Percentiles rank a stretch among this genome's conserved stretches.
These are phyloP conservation scores for Penicillium canariense DNA, from an alignment of 495 filamentous ascomycete genomes.

Conservation along the genomic window DNA sequence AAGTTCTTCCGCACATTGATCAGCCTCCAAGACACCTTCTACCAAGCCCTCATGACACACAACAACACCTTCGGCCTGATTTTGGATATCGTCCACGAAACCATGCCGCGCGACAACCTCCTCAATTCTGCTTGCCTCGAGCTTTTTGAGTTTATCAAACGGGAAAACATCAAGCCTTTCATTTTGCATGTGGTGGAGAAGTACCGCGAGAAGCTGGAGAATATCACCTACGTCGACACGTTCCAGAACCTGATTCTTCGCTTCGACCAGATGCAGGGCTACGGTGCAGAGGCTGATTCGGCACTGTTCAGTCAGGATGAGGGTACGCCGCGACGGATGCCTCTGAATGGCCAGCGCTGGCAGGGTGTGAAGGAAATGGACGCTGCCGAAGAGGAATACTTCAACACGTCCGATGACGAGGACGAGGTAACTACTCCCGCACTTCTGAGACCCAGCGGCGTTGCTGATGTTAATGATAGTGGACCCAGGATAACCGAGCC, in stretches of 20 bases:
- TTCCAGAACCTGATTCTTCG: slow-evolving; percentile 72
- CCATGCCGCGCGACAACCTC: slow-evolving; percentile 94
- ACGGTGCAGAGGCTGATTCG: slow-evolving; percentile 57
- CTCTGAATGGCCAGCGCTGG: slow-evolving; percentile 67
- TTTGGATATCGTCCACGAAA: slow-evolving; percentile 80
- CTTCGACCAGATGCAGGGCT: slow-evolving; percentile 80
- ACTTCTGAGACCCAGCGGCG: not conserved
- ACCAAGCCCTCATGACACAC: slow-evolving; percentile 81
- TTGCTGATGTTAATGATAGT: slow-evolving; percentile 21
- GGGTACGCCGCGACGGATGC: slow-evolving; percentile 51
- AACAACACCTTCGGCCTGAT: slow-evolving; percentile 84
- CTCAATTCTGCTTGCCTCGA: slow-evolving; percentile 96
- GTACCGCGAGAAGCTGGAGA: slow-evolving; percentile 76
- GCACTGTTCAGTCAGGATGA: slow-evolving; percentile 51
- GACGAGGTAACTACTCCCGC: slow-evolving; percentile 58
- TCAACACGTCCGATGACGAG: slow-evolving; percentile 86
- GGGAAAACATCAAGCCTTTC: slow-evolving; percentile 77
- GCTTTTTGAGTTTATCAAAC: slow-evolving; percentile 87
- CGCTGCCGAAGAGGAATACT: slow-evolving; percentile 87
- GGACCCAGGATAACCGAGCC: slow-evolving; percentile 33
- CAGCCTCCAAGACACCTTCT: slow-evolving; percentile 86
- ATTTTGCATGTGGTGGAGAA: slow-evolving; percentile 85
- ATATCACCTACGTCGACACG: slow-evolving; percentile 81
- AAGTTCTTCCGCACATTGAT: slow-evolving; percentile 93
- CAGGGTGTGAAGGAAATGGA: slow-evolving; percentile 82